These are phyloP conservation scores for Saturnispora ahearnii DNA, from an alignment of 805 yeast genomes.

Conservation along the genomic window DNA sequence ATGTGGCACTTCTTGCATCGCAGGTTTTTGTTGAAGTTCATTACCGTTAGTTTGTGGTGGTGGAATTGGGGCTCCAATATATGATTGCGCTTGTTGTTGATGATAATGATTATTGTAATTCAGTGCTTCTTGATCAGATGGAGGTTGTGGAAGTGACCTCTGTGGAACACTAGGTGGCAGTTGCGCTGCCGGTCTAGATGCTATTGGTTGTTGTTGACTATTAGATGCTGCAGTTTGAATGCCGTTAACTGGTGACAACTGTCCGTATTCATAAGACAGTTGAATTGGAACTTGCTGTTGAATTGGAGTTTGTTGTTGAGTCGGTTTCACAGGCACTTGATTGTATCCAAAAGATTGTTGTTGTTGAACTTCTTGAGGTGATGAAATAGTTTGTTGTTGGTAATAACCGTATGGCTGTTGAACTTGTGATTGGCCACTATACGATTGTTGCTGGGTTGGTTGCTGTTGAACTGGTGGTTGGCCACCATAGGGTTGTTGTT, in stretches of 20 bases:
- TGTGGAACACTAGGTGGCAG: not conserved
- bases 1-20: not conserved
- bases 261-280: not conserved
- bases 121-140: not conserved
- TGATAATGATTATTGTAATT: not conserved
- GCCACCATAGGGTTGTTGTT: not conserved
- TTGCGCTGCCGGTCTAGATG: not conserved
- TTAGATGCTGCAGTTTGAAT: not conserved
- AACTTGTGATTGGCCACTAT: not conserved
- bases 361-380: not conserved
- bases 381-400: not conserved
- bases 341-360: conserved; percentile 9
- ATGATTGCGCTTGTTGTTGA: not conserved
- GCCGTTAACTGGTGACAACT: not conserved
- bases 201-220: not conserved
- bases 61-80: not conserved
- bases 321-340: not conserved
- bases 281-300: not conserved
- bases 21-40: not conserved
- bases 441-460: conserved; percentile 1
- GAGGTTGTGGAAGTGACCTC: not conserved
- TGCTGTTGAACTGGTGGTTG: not conserved
- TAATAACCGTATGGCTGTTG: conserved; percentile 7
- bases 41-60: not conserved
- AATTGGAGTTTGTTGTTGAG: not conserved